Percentiles rank a stretch among this genome's conserved stretches.
These are phyloP conservation scores for Ormosia semicastrata DNA, from an alignment of 306 rosid genomes.

Conservation along the genomic window DNA sequence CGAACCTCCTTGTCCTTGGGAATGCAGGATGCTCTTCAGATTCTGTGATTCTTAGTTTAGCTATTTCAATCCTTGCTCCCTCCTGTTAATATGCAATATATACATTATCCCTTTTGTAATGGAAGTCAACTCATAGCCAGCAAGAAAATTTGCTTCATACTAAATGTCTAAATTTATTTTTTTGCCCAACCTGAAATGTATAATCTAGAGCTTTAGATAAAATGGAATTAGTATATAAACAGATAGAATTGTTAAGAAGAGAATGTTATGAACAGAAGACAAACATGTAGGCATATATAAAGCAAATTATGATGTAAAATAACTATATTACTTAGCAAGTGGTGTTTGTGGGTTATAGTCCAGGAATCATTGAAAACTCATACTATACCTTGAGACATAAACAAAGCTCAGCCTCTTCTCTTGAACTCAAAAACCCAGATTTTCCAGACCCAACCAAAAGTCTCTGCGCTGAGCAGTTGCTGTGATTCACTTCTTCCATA, in stretches of 20 bases:
- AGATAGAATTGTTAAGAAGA: not conserved
- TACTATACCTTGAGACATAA: constrained; percentile 57
- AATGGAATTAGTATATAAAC: not conserved
- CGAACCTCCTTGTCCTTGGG: constrained; percentile 27
- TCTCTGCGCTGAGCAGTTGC: constrained; percentile 4
- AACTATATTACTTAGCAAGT: not conserved
- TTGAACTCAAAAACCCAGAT: constrained; percentile 47
- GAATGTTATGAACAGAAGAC: not conserved
- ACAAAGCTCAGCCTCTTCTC: constrained; percentile 65
- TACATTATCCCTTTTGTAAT: not conserved
- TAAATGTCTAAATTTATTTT: not conserved
- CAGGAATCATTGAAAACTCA: not conserved
- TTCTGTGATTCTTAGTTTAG: constrained; percentile 39
- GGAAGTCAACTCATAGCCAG: not conserved
- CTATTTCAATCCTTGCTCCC: constrained; percentile 57
- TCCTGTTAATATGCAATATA: constrained; percentile 42
- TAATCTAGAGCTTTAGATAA: not conserved
- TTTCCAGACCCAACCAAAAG: constrained; percentile 35
- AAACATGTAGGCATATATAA: not conserved
- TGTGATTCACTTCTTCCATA: constrained; percentile 27
- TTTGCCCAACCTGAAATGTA: not conserved
- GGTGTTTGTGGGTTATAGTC: not conserved
- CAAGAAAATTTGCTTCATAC: not conserved
- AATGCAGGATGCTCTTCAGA: constrained; percentile 42
- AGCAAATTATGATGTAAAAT: not conserved